A percentile compares a stretch with the other conserved stretches of the same genome.
Conservation (phyloP, 352 stramenopile species). For the Phytopythium vexans region DNA sequence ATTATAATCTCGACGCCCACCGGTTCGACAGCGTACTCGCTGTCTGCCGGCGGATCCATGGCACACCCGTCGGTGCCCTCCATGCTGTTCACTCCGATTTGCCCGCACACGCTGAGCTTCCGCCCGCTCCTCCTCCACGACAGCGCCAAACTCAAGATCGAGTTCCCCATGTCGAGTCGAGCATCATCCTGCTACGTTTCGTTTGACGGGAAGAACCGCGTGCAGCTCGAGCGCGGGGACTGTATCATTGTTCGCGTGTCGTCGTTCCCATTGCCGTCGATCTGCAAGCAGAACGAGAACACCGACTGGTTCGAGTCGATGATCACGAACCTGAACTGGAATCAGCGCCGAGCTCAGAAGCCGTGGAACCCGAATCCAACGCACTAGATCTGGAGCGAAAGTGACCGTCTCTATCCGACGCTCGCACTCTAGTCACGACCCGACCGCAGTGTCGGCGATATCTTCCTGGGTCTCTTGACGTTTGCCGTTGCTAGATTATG, state of each 20-base stretch:
- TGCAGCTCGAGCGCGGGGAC: slow-evolving; percentile 85
- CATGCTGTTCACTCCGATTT: slow-evolving; percentile 99
- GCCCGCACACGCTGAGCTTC: slow-evolving; percentile 96
- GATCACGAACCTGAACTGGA: slow-evolving; percentile 93
- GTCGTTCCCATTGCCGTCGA: slow-evolving; percentile 84
- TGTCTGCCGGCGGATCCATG: slow-evolving; percentile 97
- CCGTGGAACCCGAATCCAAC: slow-evolving; percentile 43
- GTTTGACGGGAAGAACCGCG: slow-evolving; percentile 90
- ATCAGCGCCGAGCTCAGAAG: slow-evolving; percentile 83
- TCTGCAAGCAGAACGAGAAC: slow-evolving; percentile 87
- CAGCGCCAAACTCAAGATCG: slow-evolving; percentile 88
- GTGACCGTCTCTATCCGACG: too few relatives aligned
- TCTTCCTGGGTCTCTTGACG: too few relatives aligned
- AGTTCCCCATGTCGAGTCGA: slow-evolving; percentile 79
- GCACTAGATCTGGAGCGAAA: not conserved
- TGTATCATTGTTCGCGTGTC: slow-evolving; percentile 84
- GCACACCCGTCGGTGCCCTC: slow-evolving; percentile 96
- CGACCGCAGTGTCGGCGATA: too few relatives aligned
- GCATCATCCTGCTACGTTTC: slow-evolving; percentile 80
- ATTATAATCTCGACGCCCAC: slow-evolving; percentile 98
- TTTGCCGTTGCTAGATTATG: too few relatives aligned
- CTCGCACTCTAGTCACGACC: too few relatives aligned
- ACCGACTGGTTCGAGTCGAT: slow-evolving; percentile 92
- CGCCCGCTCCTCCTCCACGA: slow-evolving; percentile 91
- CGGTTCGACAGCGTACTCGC: slow-evolving; percentile 97